Base-by-base conservation (phyloP, 2,329 filamentous ascomycete species). In the Penicillium sp. region DNA sequence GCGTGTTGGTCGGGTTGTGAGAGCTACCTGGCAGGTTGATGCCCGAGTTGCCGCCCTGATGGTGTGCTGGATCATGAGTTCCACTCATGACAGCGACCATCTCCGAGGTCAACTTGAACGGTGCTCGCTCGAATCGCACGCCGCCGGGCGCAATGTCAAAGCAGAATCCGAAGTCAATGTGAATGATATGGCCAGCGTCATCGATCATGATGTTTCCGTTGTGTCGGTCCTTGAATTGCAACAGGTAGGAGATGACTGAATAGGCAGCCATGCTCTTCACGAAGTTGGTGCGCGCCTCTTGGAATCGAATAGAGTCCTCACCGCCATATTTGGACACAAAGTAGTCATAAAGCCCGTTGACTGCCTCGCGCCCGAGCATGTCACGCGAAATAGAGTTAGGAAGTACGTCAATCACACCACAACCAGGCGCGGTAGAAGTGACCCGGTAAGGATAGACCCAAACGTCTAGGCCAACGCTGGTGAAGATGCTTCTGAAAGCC, bases 171-270 rank as follows among this genome's bases (percentile, higher is more conserved):
- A 99, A 99, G 70, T 99, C 93, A 60, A 99, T 97, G 75, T 99
- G 93, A 46, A 99, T 81, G 64, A 99, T 95, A 72, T 99, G 93
- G 3, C 95, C 93, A 0, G 87, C 88, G 64, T 96, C 92, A 69
- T 99, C 92, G 56, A 99, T 85, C 95, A 99, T 99, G 76, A 99
- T 99, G 76, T 99, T 99, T 54, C 93, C 93, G 70, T 99, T 99
- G 75, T 99, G 93, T 3, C 93, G 86, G 68, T 99, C 93, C 72
- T 99, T 99, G 84, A 99, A 97, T 65, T 99, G 95, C 31, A 99
- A 77, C 12, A 99, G 78, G 74, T 95, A 99, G 0, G 89, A 95
- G 58, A 99, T 97, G 63, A 99, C 86, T 14, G 88, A 95, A 76
- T 99, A 99, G 11, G 93, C 95, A 0, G 95, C 93, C 93, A 99